Evolutionary conservation across 2,329 filamentous ascomycete genomes (phyloP).

Genomic region (Diaporthe helianthi): DNA sequence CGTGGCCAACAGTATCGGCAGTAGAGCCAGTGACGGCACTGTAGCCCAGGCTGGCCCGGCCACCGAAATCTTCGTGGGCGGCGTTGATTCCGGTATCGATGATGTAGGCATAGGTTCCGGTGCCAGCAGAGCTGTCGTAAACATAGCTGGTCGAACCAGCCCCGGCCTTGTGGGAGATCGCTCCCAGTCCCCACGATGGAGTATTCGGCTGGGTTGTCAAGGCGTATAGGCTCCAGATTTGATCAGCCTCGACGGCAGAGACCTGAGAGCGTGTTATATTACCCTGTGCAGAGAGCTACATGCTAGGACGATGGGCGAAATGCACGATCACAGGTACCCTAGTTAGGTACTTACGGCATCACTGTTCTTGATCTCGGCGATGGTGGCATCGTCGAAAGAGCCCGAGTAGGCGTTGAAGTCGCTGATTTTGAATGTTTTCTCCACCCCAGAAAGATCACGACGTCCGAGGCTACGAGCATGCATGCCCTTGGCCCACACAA

Average conservation of each 20-base stretch:
- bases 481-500: constrained; percentile 14
- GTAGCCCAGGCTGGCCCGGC: constrained; percentile 41
- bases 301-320: not conserved
- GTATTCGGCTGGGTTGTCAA: constrained; percentile 25
- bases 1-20: constrained; percentile 42
- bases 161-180: constrained; percentile 39
- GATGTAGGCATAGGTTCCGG: constrained; percentile 48
- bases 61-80: constrained; percentile 44
- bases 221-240: constrained; percentile 25
- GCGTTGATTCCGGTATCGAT: constrained; percentile 54
- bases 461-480: constrained; percentile 12
- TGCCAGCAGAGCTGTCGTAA: constrained; percentile 40
- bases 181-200: constrained; percentile 41
- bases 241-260: constrained; percentile 28
- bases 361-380: constrained; percentile 26
- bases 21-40: constrained; percentile 39
- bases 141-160: constrained; percentile 36
- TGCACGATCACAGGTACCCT: accelerated
- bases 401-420: constrained; percentile 26
- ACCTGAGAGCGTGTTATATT: constrained; percentile 5
- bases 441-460: constrained; percentile 17
- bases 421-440: constrained; percentile 29
- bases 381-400: constrained; percentile 27
- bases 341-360: constrained; percentile 15
- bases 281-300: too few species aligned